phyloP scores from a whole-genome alignment of 345 rosid species.

The Gossypium sturtianum region DNA sequence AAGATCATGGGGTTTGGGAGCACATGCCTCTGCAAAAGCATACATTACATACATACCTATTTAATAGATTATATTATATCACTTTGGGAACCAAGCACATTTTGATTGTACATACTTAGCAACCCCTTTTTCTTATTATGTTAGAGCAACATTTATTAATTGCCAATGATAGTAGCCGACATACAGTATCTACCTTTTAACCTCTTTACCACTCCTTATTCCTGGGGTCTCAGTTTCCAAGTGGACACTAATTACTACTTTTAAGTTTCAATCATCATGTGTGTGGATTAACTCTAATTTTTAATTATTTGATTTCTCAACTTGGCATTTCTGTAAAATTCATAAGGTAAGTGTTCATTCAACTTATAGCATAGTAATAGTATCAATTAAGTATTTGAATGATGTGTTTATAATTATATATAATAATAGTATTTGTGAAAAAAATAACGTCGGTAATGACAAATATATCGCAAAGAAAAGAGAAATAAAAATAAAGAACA shows the following conservation, averaged over 20 bases:
- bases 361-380: too few relatives aligned
- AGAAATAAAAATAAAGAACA: too few relatives aligned
- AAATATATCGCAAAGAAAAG: too few relatives aligned
- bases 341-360: too few relatives aligned
- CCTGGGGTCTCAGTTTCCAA: slow-evolving; percentile 7
- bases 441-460: too few relatives aligned
- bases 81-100: neutral
- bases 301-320: too few relatives aligned
- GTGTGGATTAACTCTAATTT: neutral
- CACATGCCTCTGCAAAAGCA: slow-evolving; percentile 2
- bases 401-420: too few relatives aligned
- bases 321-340: too few relatives aligned
- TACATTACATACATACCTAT: too few relatives aligned
- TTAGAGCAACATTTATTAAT: slow-evolving; percentile 8
- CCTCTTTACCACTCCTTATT: slow-evolving; percentile 15
- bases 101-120: neutral
- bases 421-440: too few relatives aligned
- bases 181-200: slow-evolving; percentile 43
- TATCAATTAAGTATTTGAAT: too few relatives aligned
- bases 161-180: slow-evolving; percentile 43
- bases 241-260: neutral
- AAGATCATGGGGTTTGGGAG: slow-evolving; percentile 20
- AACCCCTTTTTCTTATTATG: neutral
- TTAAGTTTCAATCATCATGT: neutral
- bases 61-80: neutral